Base-by-base conservation (phyloP, 208 protist species). In the Porcisia hertigi region DNA sequence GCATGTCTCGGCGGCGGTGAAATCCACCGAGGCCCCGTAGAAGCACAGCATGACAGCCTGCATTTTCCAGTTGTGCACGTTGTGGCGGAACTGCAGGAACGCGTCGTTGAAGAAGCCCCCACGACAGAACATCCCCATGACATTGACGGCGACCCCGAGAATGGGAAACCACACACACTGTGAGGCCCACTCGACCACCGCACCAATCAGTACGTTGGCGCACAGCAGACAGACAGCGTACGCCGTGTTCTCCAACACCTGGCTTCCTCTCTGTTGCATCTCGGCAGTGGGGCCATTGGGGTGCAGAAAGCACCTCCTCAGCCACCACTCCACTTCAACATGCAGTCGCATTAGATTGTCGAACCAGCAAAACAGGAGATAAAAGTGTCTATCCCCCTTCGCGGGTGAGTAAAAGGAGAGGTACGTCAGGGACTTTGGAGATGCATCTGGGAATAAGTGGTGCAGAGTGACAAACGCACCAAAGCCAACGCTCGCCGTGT, bases 131-230 rank as follows among this genome's bases (percentile, higher is more conserved):
- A 80, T n/a, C 30, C 39, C 58, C 41, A n/a, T 25, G 25, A 80
- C 5, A 23, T 53, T 65, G 20, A 72, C 25, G 25, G 69, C 30
- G 63, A 80, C 55, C 9, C 69, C 47, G 43, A 71, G 30, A 23
- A 71, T 18, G 20, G 69, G 62, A 47, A 71, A 74, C 76, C 76
- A 73, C 59, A 30, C 5, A 65, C 23, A 54, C 70, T 62, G 64
- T 25, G 76, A 80, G 43, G 34, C 54, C 49, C 62, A 75, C 34
- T 80, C 76, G 25, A 80, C 14, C 53, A 59, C 14, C 11, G 49
- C 70, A 16, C 76, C 76, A 11, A 80, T 72, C 57, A 71, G 5
- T 16, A 80, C 36, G 70, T 75, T 71, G 63, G 45, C 76, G 63
- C 69, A 71, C 30, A 80, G 30, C 58, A 80, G 49, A n/a, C 70